Conservation (phyloP, 2,329 filamentous ascomycete species). For the Orbilia brochopaga region DNA sequence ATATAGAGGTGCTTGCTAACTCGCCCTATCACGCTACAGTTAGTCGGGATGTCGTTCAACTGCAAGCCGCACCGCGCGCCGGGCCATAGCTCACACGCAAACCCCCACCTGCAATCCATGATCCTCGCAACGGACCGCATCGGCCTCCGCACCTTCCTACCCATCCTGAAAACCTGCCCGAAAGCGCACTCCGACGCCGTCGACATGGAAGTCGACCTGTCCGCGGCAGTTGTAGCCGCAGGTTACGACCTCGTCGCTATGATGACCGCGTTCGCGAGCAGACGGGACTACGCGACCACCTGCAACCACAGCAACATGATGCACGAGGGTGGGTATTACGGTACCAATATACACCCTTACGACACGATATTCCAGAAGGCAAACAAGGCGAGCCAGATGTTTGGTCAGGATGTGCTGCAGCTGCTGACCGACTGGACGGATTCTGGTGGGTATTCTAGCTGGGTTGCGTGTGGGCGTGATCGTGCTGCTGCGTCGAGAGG, state of each 20-base stretch:
- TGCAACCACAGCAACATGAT: constrained; percentile 28
- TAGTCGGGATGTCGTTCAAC: constrained; percentile 58
- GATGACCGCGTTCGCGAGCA: constrained; percentile 32
- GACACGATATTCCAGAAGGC: constrained; percentile 43
- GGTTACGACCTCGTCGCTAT: constrained; percentile 23
- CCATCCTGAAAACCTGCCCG: constrained; percentile 39
- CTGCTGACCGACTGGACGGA: constrained; percentile 27
- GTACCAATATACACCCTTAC: constrained; percentile 30
- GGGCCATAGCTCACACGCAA: no score
- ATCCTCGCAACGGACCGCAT: constrained; percentile 58
- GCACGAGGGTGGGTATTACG: constrained; percentile 14
- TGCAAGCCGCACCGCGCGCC: constrained; percentile 55
- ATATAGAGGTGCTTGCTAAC: no score
- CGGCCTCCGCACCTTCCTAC: constrained; percentile 58
- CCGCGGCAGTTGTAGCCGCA: constrained; percentile 13
- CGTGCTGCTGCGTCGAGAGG: neutral
- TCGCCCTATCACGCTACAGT: constrained; percentile 52
- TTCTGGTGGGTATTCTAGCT: constrained; percentile 30
- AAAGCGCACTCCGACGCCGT: constrained; percentile 8
- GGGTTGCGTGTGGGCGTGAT: constrained; percentile 28
- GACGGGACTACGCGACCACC: constrained; percentile 17
- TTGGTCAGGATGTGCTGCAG: constrained; percentile 10
- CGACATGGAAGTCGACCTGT: constrained; percentile 25
- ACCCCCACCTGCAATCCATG: constrained; percentile 58
- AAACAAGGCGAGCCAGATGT: constrained; percentile 9